A percentile compares a stretch with the other conserved stretches of the same genome.
These are phyloP conservation scores for Hippophae gyantsensis DNA, from an alignment of 306 rosid genomes.

Conservation along the genomic window DNA sequence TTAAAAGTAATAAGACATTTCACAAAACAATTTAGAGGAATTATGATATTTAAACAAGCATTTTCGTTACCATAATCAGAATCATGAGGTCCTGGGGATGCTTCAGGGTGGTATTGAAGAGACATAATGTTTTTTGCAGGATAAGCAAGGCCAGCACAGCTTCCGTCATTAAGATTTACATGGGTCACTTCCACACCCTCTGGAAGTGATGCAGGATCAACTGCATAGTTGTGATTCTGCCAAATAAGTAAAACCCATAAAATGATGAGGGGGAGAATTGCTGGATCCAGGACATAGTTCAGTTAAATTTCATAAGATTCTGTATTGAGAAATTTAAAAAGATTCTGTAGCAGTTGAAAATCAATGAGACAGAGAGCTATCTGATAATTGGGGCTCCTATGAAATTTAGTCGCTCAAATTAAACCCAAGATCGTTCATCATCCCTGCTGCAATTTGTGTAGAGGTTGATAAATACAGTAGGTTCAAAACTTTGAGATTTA, in stretches of 20 bases:
- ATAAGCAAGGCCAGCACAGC: slow-evolving; percentile 84
- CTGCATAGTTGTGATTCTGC: slow-evolving; percentile 94
- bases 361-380: no score
- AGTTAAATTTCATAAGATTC: no score
- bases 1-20: neutral
- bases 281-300: no score
- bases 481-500: neutral
- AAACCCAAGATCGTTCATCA: no score
- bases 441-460: neutral
- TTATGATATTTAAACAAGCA: neutral
- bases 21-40: neutral
- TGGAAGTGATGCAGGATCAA: slow-evolving; percentile 72
- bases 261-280: neutral
- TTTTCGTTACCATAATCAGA: slow-evolving; percentile 63
- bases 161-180: slow-evolving; percentile 80
- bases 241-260: slow-evolving; percentile 9
- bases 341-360: no score
- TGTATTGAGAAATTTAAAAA: no score
- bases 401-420: no score
- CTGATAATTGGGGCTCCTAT: no score
- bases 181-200: slow-evolving; percentile 82
- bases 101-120: slow-evolving; percentile 98
- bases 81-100: slow-evolving; percentile 99
- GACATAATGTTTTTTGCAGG: slow-evolving; percentile 76
- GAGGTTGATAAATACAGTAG: neutral